Evolutionary conservation across 306 rosid species (phyloP).

Genomic region (Alnus rubra): DNA sequence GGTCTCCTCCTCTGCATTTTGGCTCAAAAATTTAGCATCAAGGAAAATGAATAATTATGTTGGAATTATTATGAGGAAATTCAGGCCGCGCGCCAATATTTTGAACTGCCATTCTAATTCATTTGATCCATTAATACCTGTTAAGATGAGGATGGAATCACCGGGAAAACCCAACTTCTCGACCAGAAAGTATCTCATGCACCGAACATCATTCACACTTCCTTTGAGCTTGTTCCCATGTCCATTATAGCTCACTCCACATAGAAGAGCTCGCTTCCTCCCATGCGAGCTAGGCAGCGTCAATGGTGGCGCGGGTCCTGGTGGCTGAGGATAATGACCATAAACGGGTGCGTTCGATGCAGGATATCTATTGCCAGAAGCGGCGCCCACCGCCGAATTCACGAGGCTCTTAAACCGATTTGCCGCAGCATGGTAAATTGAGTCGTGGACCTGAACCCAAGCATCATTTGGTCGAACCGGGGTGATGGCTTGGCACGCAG

Average conservation of each 20-base stretch:
- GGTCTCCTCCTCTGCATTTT: conserved; percentile 40
- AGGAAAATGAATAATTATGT: background rate
- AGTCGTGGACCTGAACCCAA: conserved; percentile 3
- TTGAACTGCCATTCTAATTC: background rate
- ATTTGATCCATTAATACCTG: conserved; percentile 35
- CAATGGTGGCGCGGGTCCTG: conserved; percentile 16
- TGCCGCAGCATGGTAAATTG: background rate
- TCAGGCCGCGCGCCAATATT: no score
- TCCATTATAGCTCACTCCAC: conserved; percentile 53
- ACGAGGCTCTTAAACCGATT: conserved; percentile 2
- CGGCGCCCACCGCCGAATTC: background rate
- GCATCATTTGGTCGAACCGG: background rate
- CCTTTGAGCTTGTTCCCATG: conserved; percentile 40
- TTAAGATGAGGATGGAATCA: conserved; percentile 55
- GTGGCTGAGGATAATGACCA: conserved; percentile 24
- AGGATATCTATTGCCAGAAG: background rate
- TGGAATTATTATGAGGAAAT: no score
- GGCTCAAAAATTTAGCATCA: background rate
- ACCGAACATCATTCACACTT: conserved; percentile 46
- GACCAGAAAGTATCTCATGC: conserved; percentile 53
- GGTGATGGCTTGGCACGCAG: conserved; percentile 44
- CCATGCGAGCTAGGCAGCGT: conserved; percentile 28
- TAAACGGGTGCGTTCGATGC: background rate
- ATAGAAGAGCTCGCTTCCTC: conserved; percentile 45
- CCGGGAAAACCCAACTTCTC: conserved; percentile 45